A percentile compares a stretch with the other conserved stretches of the same genome.
Conservation (phyloP, 1,139 yeast genomes). For the Meyerozyma elateridarum region DNA sequence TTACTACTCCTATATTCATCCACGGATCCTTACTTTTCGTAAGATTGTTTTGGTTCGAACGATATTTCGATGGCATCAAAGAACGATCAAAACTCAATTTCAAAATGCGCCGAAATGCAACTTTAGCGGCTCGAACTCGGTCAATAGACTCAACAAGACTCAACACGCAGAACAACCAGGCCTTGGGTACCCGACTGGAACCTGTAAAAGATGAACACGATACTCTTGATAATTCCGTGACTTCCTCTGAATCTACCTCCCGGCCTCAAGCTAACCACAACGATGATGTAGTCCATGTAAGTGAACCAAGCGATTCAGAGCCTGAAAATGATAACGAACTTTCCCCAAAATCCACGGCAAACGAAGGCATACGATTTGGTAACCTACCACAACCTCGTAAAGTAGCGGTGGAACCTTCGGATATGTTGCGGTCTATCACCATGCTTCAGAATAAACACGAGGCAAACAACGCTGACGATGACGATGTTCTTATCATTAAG, state of each 20-base stretch:
- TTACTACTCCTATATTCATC: slow-evolving; percentile 86
- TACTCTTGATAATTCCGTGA: neutral
- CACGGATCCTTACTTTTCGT: slow-evolving; percentile 75
- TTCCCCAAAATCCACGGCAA: slow-evolving; percentile 2
- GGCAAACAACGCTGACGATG: slow-evolving; percentile 44
- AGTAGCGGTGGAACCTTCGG: slow-evolving; percentile 68
- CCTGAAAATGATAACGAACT: slow-evolving; percentile 7
- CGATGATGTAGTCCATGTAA: slow-evolving; percentile 26
- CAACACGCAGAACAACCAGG: slow-evolving; percentile 38
- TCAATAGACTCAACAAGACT: slow-evolving; percentile 27
- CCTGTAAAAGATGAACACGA: slow-evolving; percentile 10
- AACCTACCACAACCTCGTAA: slow-evolving; percentile 39
- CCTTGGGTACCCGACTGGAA: slow-evolving; percentile 21
- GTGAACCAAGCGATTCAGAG: slow-evolving; percentile 35
- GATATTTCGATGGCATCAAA: slow-evolving; percentile 79
- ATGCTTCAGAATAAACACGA: slow-evolving; percentile 58
- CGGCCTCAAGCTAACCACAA: slow-evolving; percentile 4
- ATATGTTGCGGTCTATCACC: slow-evolving; percentile 77
- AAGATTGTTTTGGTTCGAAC: slow-evolving; percentile 87
- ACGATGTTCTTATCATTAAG: slow-evolving; percentile 75
- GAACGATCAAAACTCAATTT: slow-evolving; percentile 68
- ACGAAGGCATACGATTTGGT: slow-evolving; percentile 35
- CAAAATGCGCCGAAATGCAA: slow-evolving; percentile 75
- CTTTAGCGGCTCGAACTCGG: slow-evolving; percentile 55
- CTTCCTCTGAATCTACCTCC: neutral